Percentiles rank a stretch among this genome's conserved stretches.
These are phyloP conservation scores for Crucihimalaya himalaica DNA, from an alignment of 345 rosid genomes.

Conservation along the genomic window DNA sequence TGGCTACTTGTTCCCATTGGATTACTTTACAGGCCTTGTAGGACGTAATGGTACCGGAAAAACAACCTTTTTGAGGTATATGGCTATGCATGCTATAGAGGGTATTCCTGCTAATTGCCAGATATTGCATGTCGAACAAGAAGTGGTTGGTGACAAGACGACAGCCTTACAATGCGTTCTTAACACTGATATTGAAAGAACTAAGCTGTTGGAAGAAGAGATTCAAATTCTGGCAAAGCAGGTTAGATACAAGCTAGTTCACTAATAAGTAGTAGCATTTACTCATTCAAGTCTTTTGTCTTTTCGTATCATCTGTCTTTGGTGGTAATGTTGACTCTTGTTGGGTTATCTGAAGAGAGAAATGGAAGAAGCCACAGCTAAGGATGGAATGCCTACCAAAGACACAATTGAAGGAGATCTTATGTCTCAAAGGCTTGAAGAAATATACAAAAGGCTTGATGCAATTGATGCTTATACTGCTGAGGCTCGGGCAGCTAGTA, in stretches of 20 bases:
- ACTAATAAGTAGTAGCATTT: conserved; percentile 13
- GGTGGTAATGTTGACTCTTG: conserved; percentile 35
- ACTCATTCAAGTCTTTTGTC: neutral
- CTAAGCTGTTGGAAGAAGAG: conserved; percentile 85
- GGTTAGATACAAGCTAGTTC: conserved; percentile 46
- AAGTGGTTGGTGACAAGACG: conserved; percentile 88
- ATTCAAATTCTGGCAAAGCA: conserved; percentile 63
- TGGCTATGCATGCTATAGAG: conserved; percentile 98
- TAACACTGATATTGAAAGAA: conserved; percentile 87
- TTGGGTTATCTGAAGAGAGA: conserved; percentile 63
- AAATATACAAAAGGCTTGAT: conserved; percentile 94
- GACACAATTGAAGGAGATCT: conserved; percentile 60
- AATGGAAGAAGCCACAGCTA: conserved; percentile 49
- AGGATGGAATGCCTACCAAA: conserved; percentile 50
- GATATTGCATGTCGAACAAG: conserved; percentile 96
- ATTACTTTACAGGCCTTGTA: conserved; percentile 69
- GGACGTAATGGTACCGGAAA: conserved; percentile 99
- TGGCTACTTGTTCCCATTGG: conserved; percentile 13
- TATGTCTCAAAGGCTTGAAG: conserved; percentile 69
- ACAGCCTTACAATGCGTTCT: conserved; percentile 96
- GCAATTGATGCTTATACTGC: conserved; percentile 91
- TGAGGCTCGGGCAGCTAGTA: conserved; percentile 94
- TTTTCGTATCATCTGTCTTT: conserved; percentile 25
- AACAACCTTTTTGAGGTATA: conserved; percentile 91
- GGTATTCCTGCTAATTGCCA: conserved; percentile 98